Conservation (phyloP, 345 rosid species). For the Viola odorata region DNA sequence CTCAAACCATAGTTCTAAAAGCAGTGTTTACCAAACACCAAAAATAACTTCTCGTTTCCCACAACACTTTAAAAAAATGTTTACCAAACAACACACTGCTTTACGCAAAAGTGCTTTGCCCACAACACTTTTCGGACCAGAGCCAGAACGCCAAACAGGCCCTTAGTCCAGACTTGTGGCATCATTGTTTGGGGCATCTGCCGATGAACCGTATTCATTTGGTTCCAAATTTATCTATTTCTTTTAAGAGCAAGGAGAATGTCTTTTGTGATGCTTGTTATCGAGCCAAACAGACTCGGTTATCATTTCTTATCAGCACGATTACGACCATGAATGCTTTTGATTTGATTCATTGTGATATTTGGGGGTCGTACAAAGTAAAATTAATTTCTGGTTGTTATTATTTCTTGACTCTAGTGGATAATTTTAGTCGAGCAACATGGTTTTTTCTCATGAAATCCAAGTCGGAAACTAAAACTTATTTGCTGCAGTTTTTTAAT, state of each 20-base stretch:
- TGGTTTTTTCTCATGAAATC: background rate
- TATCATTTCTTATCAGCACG: background rate
- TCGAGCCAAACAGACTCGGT: background rate
- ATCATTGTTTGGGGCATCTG: background rate
- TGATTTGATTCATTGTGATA: background rate
- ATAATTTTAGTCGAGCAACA: conserved; percentile 1
- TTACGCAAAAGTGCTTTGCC: too few relatives aligned
- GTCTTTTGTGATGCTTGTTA: background rate
- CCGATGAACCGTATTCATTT: background rate
- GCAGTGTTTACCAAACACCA: too few relatives aligned
- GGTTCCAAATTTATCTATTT: background rate
- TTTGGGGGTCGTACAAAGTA: background rate
- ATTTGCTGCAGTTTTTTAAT: background rate
- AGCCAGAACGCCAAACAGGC: too few relatives aligned
- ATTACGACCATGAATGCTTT: background rate
- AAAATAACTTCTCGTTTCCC: too few relatives aligned
- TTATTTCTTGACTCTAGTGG: background rate
- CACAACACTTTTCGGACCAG: too few relatives aligned
- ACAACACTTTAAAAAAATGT: too few relatives aligned
- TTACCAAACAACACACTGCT: too few relatives aligned
- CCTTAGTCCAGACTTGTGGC: too few relatives aligned
- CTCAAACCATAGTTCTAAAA: too few relatives aligned
- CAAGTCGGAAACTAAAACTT: background rate
- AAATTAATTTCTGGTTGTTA: background rate
- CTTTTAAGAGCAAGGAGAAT: background rate